Evolutionary conservation across 495 filamentous ascomycete genomes (phyloP), one percentile per base, ranked within the genome.

Genomic region (Neurospora africana): DNA sequence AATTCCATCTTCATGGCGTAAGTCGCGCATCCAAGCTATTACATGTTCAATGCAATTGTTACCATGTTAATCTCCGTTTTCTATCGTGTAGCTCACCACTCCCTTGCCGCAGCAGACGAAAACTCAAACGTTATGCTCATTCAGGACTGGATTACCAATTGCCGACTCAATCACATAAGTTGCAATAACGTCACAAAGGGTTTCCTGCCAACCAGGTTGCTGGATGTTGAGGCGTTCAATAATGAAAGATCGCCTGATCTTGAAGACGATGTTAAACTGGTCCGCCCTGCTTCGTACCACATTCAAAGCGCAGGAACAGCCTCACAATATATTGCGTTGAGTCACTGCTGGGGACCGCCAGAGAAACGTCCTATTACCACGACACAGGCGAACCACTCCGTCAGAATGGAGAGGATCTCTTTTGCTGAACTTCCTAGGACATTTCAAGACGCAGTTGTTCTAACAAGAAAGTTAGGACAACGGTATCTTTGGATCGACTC

Each of bases 401-500:
- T 0, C n/a, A 30, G 53, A 21, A 30, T 61, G 53, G 23, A 8
- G 13, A 67, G 68, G 2, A 76, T 76, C 33, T 33, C 44, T 1
- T 72, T 27, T 13, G 4, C 53, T 0, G 68, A 53, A 0, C 69
- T 79, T 23, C 75, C 79, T 1, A 71, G 69, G 30, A 71, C 69
- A 5, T 75, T 74, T 4, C 72, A 72, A 33, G 74, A 75, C 21
- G 65, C 72, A 11, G 33, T 75, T 15, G 41, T 35, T 61, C 33
- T 47, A 40, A 68, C 58, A 6, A 41, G 61, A 8, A 36, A 11
- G 27, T 5, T 79, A 0, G 72, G 73, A 15, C 53, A 80, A 11
- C 70, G 71, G 41, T 82, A 78, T 69, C 68, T 83, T 19, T 82
- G 81, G 79, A 79, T 82, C 17, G 79, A 82, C 41, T 74, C 75